Evolutionary conservation across 2,329 filamentous ascomycete species (phyloP).

Genomic region (Phialophora macrospora): DNA sequence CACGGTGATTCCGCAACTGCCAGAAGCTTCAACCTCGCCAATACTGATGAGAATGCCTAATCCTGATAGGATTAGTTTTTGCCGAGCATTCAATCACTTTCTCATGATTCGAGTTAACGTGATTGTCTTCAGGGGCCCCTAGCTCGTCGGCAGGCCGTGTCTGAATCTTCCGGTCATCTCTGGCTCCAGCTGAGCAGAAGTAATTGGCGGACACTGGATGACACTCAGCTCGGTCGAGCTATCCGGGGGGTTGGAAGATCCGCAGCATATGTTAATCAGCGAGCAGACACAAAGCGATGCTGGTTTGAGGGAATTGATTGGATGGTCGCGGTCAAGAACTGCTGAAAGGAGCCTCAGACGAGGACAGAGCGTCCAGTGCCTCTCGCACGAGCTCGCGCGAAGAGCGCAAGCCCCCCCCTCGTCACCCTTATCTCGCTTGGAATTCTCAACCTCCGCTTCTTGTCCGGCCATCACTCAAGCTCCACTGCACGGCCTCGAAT

Average conservation of each 20-base stretch:
- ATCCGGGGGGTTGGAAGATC: too few species aligned
- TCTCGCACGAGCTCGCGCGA: conserved; percentile 1
- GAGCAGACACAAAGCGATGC: too few species aligned
- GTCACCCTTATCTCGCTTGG: not conserved
- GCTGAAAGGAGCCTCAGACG: not conserved
- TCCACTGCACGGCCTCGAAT: not conserved
- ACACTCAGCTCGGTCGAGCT: too few species aligned
- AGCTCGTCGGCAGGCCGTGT: too few species aligned
- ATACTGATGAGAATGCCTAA: conserved; percentile 1
- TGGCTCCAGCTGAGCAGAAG: too few species aligned
- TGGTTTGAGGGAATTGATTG: not conserved
- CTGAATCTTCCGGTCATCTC: too few species aligned
- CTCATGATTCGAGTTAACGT: not conserved
- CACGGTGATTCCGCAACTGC: not conserved
- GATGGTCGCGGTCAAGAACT: not conserved
- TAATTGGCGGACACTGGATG: too few species aligned
- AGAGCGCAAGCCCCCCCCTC: not conserved
- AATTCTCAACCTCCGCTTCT: not conserved
- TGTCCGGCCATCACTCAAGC: not conserved
- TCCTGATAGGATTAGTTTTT: not conserved
- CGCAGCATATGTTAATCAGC: too few species aligned
- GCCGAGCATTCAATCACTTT: too few species aligned
- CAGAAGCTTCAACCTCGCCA: conserved; percentile 10
- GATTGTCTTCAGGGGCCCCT: not conserved
- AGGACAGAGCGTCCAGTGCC: not conserved